These are phyloP conservation scores for Aspergillus asperescens DNA, from an alignment of 495 filamentous ascomycete genomes.

Conservation along the genomic window DNA sequence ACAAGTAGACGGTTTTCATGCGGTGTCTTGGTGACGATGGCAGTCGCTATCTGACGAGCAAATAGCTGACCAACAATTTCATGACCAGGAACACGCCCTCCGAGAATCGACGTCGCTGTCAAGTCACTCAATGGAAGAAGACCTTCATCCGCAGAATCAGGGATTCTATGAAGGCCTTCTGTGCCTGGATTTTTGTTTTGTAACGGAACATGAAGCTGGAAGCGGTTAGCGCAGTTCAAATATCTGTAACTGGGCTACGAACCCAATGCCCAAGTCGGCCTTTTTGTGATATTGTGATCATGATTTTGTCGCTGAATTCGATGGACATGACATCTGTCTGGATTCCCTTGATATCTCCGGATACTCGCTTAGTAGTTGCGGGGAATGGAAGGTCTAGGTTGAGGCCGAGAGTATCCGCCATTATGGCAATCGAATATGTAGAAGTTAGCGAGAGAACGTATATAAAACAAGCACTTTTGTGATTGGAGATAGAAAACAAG, in stretches of 20 bases:
- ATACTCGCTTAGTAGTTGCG: constrained; percentile 61
- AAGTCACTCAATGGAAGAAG: constrained; percentile 74
- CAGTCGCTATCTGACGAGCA: constrained; percentile 80
- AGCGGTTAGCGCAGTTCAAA: constrained; percentile 17
- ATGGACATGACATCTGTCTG: constrained; percentile 65
- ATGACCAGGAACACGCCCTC: constrained; percentile 71
- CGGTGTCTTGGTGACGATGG: constrained; percentile 63
- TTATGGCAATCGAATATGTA: constrained; percentile 14
- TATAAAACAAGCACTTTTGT: too few species aligned
- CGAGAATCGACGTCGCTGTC: constrained; percentile 82
- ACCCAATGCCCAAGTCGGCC: constrained; percentile 93
- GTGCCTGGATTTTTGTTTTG: constrained; percentile 58
- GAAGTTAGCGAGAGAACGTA: too few species aligned
- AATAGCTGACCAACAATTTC: constrained; percentile 83
- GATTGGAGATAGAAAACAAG: background rate
- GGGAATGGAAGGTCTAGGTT: constrained; percentile 61
- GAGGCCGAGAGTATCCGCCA: constrained; percentile 30
- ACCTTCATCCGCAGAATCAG: constrained; percentile 48
- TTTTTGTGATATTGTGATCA: constrained; percentile 81
- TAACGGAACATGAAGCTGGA: constrained; percentile 82
- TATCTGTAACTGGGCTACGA: constrained; percentile 19
- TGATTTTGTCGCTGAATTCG: constrained; percentile 84
- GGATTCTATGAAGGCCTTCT: constrained; percentile 40
- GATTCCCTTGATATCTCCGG: constrained; percentile 58
- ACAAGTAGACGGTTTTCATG: constrained; percentile 75